These are phyloP conservation scores for Candida awuae DNA, from an alignment of 805 yeast species.

Conservation along the genomic window DNA sequence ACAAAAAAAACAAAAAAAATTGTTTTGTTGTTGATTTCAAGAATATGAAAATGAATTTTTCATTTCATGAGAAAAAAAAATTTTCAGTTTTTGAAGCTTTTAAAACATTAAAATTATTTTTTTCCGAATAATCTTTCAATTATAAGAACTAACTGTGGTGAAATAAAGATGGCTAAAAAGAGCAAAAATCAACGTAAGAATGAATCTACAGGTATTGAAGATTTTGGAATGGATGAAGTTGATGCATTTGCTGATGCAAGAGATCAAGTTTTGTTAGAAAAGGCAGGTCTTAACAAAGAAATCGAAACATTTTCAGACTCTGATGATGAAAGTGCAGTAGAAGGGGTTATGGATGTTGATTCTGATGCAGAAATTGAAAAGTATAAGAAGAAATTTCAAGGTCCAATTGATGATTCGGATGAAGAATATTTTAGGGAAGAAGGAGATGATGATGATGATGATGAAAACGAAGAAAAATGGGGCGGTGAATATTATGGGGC, in stretches of 20 bases:
- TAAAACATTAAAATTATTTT: too few relatives aligned
- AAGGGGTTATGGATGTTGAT: slow-evolving; percentile 29
- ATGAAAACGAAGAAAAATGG: slow-evolving; percentile 32
- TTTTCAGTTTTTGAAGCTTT: too few relatives aligned
- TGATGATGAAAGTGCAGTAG: slow-evolving; percentile 28
- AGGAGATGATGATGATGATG: slow-evolving; percentile 26
- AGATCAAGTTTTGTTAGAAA: slow-evolving; percentile 48
- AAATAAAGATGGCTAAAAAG: slow-evolving; percentile 11
- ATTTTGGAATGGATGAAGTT: slow-evolving; percentile 53
- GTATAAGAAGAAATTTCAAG: slow-evolving; percentile 26
- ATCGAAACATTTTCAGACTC: slow-evolving; percentile 29
- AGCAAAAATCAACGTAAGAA: background rate
- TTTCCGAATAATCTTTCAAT: too few relatives aligned
- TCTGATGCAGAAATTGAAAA: slow-evolving; percentile 29
- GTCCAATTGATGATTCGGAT: slow-evolving; percentile 41
- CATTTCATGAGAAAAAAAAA: background rate
- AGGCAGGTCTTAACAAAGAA: slow-evolving; percentile 41
- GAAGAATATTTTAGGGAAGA: slow-evolving; percentile 38
- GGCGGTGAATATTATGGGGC: slow-evolving; percentile 54
- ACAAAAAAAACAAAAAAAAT: too few relatives aligned
- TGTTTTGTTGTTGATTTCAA: too few relatives aligned
- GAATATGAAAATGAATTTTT: too few relatives aligned
- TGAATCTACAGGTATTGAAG: slow-evolving; percentile 23
- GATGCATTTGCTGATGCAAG: slow-evolving; percentile 57
- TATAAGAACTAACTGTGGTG: too few relatives aligned